Evolutionary conservation across 345 rosid genomes (phyloP).

Genomic region (Citrus cavaleriei): DNA sequence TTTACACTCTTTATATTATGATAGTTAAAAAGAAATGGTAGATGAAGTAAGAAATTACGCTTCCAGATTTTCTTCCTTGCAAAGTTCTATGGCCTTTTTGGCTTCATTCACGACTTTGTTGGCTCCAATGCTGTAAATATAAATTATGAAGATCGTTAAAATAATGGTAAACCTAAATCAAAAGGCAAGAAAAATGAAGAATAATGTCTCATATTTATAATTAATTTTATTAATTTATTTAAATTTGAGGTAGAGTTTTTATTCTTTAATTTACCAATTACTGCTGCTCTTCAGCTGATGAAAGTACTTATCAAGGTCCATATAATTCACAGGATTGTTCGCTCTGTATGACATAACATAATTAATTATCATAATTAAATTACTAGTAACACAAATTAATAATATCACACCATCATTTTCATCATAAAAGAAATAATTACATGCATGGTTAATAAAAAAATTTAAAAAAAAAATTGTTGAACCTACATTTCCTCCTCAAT

Average conservation of each 20-base stretch:
- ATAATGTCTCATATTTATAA: too few species aligned
- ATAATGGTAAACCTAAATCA: too few species aligned
- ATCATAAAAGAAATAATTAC: too few species aligned
- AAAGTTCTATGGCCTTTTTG: not conserved
- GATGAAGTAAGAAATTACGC: slow-evolving; percentile 17
- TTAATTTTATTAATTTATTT: too few species aligned
- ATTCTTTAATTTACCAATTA: slow-evolving; percentile 7
- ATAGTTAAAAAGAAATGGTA: too few species aligned
- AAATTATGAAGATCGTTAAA: not conserved
- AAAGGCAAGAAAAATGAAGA: not conserved
- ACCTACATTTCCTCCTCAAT: slow-evolving; percentile 27
- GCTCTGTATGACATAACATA: slow-evolving; percentile 5
- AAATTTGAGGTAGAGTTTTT: too few species aligned
- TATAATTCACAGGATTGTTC: slow-evolving; percentile 6
- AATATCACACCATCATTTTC: too few species aligned
- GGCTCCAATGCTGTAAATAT: slow-evolving; percentile 30
- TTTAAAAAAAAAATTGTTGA: not conserved
- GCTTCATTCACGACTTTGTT: slow-evolving; percentile 14
- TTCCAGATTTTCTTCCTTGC: slow-evolving; percentile 3
- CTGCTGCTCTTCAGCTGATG: slow-evolving; percentile 23
- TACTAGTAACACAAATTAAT: too few species aligned
- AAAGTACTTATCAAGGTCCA: slow-evolving; percentile 10
- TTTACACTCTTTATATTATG: not conserved
- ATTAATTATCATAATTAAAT: not conserved
- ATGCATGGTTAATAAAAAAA: not conserved